phyloP scores from a whole-genome alignment of 1,139 yeast genomes.

The Blastobotrys serpentis region DNA sequence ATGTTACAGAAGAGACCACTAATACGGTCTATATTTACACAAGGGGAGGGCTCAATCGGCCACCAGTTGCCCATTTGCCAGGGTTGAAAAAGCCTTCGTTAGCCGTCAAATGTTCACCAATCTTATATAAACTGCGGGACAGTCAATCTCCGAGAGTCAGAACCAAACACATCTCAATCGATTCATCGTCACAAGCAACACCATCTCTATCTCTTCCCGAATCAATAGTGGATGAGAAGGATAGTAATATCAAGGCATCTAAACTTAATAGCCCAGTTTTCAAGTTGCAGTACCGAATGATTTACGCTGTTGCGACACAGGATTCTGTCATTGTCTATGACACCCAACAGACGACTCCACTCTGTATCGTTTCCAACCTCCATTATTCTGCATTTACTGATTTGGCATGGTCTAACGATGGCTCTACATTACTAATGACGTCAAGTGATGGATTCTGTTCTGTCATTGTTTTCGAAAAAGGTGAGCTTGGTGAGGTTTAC shows the following conservation, averaged over 20 bases:
- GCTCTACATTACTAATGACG: constrained; percentile 67
- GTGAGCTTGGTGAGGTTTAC: constrained; percentile 51
- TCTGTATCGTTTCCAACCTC: constrained; percentile 72
- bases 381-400: constrained; percentile 92
- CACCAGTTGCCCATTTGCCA: constrained; percentile 75
- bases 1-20: constrained; percentile 20
- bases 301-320: constrained; percentile 92
- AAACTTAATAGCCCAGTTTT: constrained; percentile 40
- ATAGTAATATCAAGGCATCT: background rate
- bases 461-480: constrained; percentile 51
- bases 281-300: constrained; percentile 67
- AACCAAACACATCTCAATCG: constrained; percentile 16
- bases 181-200: constrained; percentile 12
- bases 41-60: constrained; percentile 61
- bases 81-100: constrained; percentile 83
- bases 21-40: constrained; percentile 79
- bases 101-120: constrained; percentile 75
- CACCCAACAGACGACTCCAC: constrained; percentile 64
- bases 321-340: constrained; percentile 84
- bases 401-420: constrained; percentile 78
- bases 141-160: background rate
- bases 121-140: constrained; percentile 48
- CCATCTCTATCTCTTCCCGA: constrained; percentile 14
- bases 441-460: constrained; percentile 96
- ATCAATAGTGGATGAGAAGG: constrained; percentile 12